phyloP scores from a whole-genome alignment of 2,329 filamentous ascomycete species.

The Apiospora phragmitis region DNA sequence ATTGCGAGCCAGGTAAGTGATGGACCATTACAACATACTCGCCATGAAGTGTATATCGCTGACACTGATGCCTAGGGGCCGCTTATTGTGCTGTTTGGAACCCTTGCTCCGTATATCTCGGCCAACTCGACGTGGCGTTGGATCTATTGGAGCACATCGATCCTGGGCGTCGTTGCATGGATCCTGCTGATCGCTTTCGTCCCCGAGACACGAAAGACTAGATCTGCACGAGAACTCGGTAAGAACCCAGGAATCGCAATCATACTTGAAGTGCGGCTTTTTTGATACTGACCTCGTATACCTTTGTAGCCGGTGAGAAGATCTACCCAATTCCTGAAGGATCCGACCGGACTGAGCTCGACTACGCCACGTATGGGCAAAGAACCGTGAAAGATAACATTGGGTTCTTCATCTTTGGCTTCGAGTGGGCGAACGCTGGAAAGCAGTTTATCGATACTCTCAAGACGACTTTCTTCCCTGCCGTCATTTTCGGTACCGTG shows the following conservation, averaged over 20 bases:
- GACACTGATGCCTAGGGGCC: conserved; percentile 1
- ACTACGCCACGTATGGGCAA: conserved; percentile 25
- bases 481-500: conserved; percentile 33
- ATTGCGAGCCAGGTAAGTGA: conserved; percentile 26
- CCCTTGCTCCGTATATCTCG: conserved; percentile 27
- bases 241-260: not conserved
- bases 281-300: not conserved
- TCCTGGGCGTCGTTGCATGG: conserved; percentile 33
- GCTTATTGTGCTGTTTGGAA: conserved; percentile 1
- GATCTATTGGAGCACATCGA: conserved; percentile 36
- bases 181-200: conserved; percentile 32
- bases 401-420: conserved; percentile 31
- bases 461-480: conserved; percentile 34
- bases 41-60: not conserved
- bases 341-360: conserved; percentile 27
- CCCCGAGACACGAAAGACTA: conserved; percentile 36
- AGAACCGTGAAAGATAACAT: conserved; percentile 33
- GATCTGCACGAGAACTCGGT: conserved; percentile 32
- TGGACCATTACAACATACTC: not conserved
- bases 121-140: conserved; percentile 34
- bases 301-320: conserved; percentile 21
- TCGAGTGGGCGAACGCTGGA: conserved; percentile 27
- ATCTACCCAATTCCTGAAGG: conserved; percentile 27
- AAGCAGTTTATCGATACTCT: conserved; percentile 28
- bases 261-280: not conserved